Evolutionary conservation across 306 rosid species (phyloP).

Genomic region (Malus sylvestris): DNA sequence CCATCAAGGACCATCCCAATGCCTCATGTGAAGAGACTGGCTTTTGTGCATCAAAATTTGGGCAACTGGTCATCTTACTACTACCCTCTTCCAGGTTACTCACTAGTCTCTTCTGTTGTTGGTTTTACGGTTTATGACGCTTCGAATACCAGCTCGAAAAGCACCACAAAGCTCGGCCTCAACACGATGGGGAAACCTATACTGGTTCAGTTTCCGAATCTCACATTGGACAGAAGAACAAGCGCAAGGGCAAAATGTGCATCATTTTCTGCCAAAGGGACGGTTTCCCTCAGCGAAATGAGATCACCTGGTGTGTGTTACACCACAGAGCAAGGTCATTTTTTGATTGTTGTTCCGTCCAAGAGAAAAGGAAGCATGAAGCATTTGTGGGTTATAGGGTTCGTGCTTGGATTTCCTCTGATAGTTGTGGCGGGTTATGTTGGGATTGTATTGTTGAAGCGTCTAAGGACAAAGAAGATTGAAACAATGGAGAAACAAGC

Average conservation of each 20-base stretch:
- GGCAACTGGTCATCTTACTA: constrained; percentile 65
- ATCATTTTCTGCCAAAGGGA: constrained; percentile 45
- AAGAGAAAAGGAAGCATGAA: constrained; percentile 30
- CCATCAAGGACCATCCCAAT: constrained; percentile 64
- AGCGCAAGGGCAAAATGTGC: constrained; percentile 45
- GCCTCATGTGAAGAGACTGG: constrained; percentile 72
- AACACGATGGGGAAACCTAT: constrained; percentile 54
- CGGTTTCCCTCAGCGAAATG: constrained; percentile 42
- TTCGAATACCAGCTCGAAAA: constrained; percentile 38
- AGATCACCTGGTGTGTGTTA: constrained; percentile 36
- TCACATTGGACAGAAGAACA: constrained; percentile 13
- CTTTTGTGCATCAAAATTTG: constrained; percentile 59
- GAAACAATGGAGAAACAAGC: constrained; percentile 63
- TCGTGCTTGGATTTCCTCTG: constrained; percentile 40
- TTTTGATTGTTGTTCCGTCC: constrained; percentile 43
- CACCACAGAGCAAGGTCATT: constrained; percentile 55
- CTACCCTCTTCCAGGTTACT: constrained; percentile 53
- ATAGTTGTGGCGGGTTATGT: constrained; percentile 32
- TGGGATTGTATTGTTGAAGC: constrained; percentile 34
- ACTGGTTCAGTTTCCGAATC: constrained; percentile 39
- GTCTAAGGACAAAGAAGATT: constrained; percentile 49
- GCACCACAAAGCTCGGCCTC: constrained; percentile 40
- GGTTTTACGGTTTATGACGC: constrained; percentile 82
- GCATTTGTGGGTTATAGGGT: constrained; percentile 52
- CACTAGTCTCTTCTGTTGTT: constrained; percentile 56